Conservation (phyloP, 495 filamentous ascomycete genomes). For the Penicillium mononematosum region DNA sequence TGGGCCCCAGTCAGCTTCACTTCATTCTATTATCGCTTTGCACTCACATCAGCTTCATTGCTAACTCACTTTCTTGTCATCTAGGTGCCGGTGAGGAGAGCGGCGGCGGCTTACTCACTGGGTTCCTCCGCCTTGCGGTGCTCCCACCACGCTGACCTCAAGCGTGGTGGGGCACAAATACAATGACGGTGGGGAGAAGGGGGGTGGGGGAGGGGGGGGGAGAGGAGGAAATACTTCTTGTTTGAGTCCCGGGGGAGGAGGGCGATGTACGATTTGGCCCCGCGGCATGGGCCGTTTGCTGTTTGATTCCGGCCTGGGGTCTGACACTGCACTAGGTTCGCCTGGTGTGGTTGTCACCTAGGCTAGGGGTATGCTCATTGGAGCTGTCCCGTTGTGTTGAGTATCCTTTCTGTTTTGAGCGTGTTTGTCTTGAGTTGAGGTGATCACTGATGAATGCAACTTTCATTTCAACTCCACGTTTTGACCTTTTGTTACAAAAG, state of each 20-base stretch:
- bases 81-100: not conserved
- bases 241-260: not conserved
- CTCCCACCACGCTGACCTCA: constrained; percentile 1
- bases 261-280: not conserved
- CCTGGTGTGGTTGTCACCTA: too few relatives aligned
- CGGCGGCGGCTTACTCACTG: not conserved
- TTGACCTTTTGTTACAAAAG: not conserved
- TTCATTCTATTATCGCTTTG: not conserved
- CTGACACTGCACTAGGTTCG: not conserved
- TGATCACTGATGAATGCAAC: not conserved
- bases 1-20: not conserved
- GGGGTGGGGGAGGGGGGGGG: not conserved
- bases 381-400: not conserved
- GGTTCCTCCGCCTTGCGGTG: not conserved
- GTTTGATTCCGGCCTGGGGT: not conserved
- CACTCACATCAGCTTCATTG: too few relatives aligned
- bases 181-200: too few relatives aligned
- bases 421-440: not conserved
- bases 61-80: not conserved
- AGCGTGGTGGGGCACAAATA: constrained; percentile 1
- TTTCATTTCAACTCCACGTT: not conserved
- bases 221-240: not conserved
- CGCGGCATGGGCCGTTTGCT: not conserved
- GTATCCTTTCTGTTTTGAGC: not conserved
- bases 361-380: not conserved